Evolutionary conservation across 1,139 yeast genomes (phyloP), one percentile per base, ranked within the genome.

Genomic region (Candida tropicalis): DNA sequence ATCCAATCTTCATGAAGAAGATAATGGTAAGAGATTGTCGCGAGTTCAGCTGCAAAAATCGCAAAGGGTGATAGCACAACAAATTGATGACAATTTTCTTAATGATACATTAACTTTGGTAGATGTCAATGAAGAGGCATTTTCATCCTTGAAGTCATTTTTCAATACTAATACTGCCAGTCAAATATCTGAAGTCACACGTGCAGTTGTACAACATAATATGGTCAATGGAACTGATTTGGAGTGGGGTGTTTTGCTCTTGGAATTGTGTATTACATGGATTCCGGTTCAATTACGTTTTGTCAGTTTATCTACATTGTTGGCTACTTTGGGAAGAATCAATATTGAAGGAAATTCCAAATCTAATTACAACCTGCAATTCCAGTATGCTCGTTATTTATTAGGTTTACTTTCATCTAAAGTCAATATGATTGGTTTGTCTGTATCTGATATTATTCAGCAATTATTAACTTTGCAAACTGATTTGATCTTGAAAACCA

Each of bases 251-350:
- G 70, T 75, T 22, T 63, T 73, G 3, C 70, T 90, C 43, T 65
- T 88, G 39, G 85, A 82, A 50, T 69, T 82, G 50, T 78, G 88
- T 46, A 81, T 89, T 9, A 77, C 81, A 36, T 89, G 93, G 81
- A 79, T 89, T 6, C 98, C 96, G 0, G 96, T 93, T 13, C 97
- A 90, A 58, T 69, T 89, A 48, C 72, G 99, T 50, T 91, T 88
- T 60, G 69, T 85, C 33, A 78, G 87, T 4, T 70, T 87, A 41
- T 61, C 65, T 11, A 69, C 79, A 11, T 58, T 79, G 34, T 63
- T 79, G 24, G 44, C 62, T 3, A 60, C 61, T 16, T 62, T 77
- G 42, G 39, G 48, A 3, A 44, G 61, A 3, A 50, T 68, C 13
- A 49, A 54, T 10, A 50, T 55, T 12, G 50, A 57, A 17, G 56